Base-by-base conservation (phyloP, 176 grass and related monocot species). In the Avena sativa region DNA sequence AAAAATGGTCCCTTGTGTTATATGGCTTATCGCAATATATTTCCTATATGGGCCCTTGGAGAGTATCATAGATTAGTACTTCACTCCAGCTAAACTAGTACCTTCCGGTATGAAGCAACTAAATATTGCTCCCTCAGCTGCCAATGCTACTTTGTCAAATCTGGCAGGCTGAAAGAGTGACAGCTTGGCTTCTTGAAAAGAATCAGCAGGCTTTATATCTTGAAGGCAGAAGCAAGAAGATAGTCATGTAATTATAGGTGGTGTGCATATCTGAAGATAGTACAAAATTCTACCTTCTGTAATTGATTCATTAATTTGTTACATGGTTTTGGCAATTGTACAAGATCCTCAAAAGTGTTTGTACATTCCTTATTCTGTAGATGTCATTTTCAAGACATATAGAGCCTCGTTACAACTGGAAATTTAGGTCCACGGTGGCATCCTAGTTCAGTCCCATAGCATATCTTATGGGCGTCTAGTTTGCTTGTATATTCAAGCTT, bases 1-100 rank as follows among this genome's bases (percentile, higher is more conserved):
- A 93, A 93, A 59, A 90, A 76, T 87, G 88, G 90, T 0, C 83
- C 91, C 8, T 57, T 97, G 12, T 94, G 85, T 51, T 97, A 92
- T 15, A 79, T 83, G 88, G 81, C 52, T n/a, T 97, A 94, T 49
- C 92, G 95, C 30, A 97, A 97, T 8, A 91, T 92, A 86, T 97
- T 97, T 44, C 95, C 95, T 51, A 97, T 97, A 83, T 92, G 92
- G 95, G 95, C 95, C 65, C 88, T 97, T 67, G 92, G 80, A 78
- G 83, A 97, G 83, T 97, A 97, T 81, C 86, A 88, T 43, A 90
- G 86, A 88, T 71, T 80, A 46, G 82, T 87, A 79, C 82, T 80
- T 55, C 38, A 26, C 20, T 25, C 50, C 13, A 40, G 36, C 48
- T 76, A 76, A 76, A 76, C 5, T 76, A 17, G 17, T 64, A 28